phyloP scores from a whole-genome alignment of 2,329 filamentous ascomycete genomes.

The Periglandula ipomoeae region DNA sequence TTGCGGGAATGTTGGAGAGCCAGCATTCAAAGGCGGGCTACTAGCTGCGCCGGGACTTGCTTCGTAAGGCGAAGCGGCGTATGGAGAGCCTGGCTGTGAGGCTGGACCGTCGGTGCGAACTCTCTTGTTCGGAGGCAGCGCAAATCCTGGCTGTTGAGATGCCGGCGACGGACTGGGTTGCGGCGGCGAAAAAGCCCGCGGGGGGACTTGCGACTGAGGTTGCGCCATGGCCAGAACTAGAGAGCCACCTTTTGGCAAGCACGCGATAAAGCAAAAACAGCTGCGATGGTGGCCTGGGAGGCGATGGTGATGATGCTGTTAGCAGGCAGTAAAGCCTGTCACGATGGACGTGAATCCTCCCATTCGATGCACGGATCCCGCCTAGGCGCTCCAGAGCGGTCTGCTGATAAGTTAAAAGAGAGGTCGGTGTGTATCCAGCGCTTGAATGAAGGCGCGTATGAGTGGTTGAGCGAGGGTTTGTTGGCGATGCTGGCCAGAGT shows the following conservation, averaged over 20 bases:
- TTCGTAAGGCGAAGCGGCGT: conserved; percentile 42
- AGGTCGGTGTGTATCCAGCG: conserved; percentile 3
- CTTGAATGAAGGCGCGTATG: conserved; percentile 14
- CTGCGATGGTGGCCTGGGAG: neutral
- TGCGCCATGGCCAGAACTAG: conserved; percentile 42
- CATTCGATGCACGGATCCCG: conserved; percentile 31
- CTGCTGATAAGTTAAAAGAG: neutral
- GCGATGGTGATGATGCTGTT: conserved; percentile 20
- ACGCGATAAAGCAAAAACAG: conserved; percentile 3
- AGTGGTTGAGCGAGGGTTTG: conserved; percentile 11
- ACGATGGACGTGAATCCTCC: conserved; percentile 33
- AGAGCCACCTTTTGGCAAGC: too few relatives aligned
- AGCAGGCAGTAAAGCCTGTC: conserved; percentile 42
- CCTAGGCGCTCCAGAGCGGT: conserved; percentile 1
- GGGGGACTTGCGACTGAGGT: conserved; percentile 41
- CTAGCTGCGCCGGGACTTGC: conserved; percentile 35
- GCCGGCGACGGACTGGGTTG: conserved; percentile 54
- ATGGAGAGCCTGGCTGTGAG: conserved; percentile 59
- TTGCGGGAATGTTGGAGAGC: conserved; percentile 27
- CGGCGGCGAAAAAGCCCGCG: conserved; percentile 52
- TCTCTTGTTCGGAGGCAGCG: conserved; percentile 63
- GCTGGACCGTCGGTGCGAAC: conserved; percentile 47
- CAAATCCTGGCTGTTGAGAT: conserved; percentile 41
- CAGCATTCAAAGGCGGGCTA: conserved; percentile 28
- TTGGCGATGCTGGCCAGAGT: conserved; percentile 17